Evolutionary conservation across 371 early-diverging fungal species (phyloP).

Genomic region (Mucor racemosus): DNA sequence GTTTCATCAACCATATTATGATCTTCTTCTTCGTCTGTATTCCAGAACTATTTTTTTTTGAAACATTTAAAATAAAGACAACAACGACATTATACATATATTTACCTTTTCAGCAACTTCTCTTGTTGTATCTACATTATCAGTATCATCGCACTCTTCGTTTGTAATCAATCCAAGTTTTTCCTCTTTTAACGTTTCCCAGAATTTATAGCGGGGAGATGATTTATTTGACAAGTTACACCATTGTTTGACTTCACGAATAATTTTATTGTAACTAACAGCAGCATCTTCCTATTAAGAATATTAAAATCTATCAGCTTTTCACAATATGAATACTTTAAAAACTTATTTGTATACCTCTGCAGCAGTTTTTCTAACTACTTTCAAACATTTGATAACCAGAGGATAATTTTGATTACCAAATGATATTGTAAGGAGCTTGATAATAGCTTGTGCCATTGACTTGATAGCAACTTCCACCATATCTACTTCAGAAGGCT

Average conservation of each 20-base stretch:
- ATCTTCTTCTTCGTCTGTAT: not conserved
- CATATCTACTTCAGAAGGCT: conserved; percentile 45
- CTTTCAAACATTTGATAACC: conserved; percentile 57
- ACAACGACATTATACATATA: not conserved
- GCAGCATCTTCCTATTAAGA: conserved; percentile 41
- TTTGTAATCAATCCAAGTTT: conserved; percentile 42
- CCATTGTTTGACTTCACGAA: conserved; percentile 34
- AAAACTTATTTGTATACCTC: not conserved
- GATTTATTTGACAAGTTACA: conserved; percentile 25
- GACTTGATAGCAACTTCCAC: conserved; percentile 60
- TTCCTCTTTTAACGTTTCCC: conserved; percentile 37
- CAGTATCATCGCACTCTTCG: conserved; percentile 42
- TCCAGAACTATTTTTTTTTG: not conserved
- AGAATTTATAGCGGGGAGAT: conserved; percentile 38
- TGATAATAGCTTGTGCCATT: conserved; percentile 56
- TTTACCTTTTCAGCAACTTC: conserved; percentile 40
- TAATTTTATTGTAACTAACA: conserved; percentile 45
- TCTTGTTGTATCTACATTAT: conserved; percentile 20
- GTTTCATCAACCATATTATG: not conserved
- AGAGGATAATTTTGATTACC: conserved; percentile 58
- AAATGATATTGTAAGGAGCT: conserved; percentile 58
- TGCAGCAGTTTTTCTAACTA: conserved; percentile 44
- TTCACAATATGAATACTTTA: too few species aligned
- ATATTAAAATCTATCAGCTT: too few species aligned
- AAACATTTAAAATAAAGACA: too few species aligned